Base-by-base conservation (phyloP, 768 basidiomycete species). In the Pulveroboletus frians region DNA sequence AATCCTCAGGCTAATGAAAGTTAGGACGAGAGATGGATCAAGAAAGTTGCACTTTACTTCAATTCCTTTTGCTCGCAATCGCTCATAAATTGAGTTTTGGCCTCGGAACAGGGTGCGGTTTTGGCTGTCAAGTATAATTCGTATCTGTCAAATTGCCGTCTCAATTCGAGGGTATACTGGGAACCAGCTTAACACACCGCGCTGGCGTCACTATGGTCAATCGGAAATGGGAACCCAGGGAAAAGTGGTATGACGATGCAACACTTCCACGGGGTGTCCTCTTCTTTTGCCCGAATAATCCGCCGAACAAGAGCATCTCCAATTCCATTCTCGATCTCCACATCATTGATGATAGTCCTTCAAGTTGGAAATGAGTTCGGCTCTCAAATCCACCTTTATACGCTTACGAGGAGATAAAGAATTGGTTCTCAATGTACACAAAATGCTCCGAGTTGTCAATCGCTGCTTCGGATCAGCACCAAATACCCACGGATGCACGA, bases 381-480 rank as follows among this genome's bases (percentile, higher is more conserved):
- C 27, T 42, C 43, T 39, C 43, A 37, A 11, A 35, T 31, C 6
- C 21, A 35, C 15, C n/a, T 35, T 37, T 3, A 20, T 5, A 36
- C 43, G 53, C 87, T 64, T 66, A 91, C 89, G 88, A 90, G 1
- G 88, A 84, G 54, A 92, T 88, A 67, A 92, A 92, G 62, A 92
- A 92, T 63, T 92, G 90, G 57, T 93, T 92, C 65, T 97, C 95
- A 54, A 99, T 96, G 71, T 99, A 99, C 30, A 99, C 89, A 63
- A 98, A 99, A 62, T 96, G 92, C 57, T 97, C 92, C 21, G 92
- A 94, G 61, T 88, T 73, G 61, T 94, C 85, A 46, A 96, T 96
- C 9, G 92, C 92, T 93, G 53, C 43, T 45, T 48, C 13, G 3
- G 14, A 11, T 63, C 15, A 63, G 47, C 5, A 18, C 13, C 11